Evolutionary conservation across 192 early-diverging fungal species (phyloP), one percentile per base, ranked within the genome.

Genomic region (Coemansia sp.): DNA sequence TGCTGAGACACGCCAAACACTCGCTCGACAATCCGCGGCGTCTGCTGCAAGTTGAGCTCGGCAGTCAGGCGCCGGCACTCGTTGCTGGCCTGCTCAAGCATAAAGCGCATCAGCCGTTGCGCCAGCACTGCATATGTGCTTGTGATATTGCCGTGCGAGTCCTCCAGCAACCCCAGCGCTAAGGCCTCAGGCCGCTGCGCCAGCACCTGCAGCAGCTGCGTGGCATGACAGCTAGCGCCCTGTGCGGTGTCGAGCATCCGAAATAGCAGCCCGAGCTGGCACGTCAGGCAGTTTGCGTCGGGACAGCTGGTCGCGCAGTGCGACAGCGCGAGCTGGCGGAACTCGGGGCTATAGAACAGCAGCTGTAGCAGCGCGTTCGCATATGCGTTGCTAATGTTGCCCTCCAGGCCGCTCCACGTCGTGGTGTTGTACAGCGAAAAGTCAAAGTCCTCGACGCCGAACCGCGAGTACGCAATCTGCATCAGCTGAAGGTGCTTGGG

Each of bases 371-470:
- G 69, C 4, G 94, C 69, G 69, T 99, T 99, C 53, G 88, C 89
- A 66, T 98, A 97, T 0, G 90, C 86, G 57, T 99, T 95, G 49
- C 74, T 54, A 47, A 98, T 91, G 66, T 95, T 84, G 7, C 93
- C 95, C 60, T 99, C 97, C 25, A 99, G 76, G 4, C 97, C 97
- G 58, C 89, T 91, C 58, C 84, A 91, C 21, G 60, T 64, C 7
- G 94, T 96, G 54, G 86, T 71, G 80, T 99, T 99, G 74, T 95
- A 99, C 60, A 91, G 94, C 74, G 88, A 95, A 84, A 99, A 99
- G 68, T 99, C 97, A 81, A 97, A 98, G 80, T 98, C 97, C 56
- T 98, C 95, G 7, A 98, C 88, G 12, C 97, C 97, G 67, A 98
- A 98, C 56, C 88, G 84, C 69, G 88, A 91, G 54, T 80, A 80